Evolutionary conservation across 2,329 filamentous ascomycete genomes (phyloP).

Genomic region (Ophiostoma novo-ulmi): DNA sequence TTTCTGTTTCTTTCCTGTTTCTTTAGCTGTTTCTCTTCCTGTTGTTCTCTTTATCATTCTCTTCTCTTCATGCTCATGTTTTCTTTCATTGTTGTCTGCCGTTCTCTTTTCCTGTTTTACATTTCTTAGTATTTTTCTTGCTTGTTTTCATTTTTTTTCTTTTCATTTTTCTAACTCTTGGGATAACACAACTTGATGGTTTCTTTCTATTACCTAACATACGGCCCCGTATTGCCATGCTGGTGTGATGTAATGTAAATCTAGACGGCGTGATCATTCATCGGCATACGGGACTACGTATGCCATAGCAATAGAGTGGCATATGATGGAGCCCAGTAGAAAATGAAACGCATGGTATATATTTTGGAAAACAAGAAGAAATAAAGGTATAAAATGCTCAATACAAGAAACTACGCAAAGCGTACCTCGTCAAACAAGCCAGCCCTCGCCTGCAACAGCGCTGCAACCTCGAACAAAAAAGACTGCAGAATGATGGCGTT

Average conservation of each 20-base stretch:
- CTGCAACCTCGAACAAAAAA: conserved; percentile 71
- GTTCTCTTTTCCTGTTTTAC: conserved; percentile 1
- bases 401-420: conserved; percentile 43
- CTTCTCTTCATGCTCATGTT: neutral
- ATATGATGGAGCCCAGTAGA: neutral
- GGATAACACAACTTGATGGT: conserved; percentile 19
- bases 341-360: conserved; percentile 10
- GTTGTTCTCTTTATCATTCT: neutral
- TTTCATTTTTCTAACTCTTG: conserved; percentile 14
- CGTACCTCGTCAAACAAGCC: conserved; percentile 71
- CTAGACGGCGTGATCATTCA: neutral
- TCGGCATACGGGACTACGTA: neutral
- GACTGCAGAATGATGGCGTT: conserved; percentile 76
- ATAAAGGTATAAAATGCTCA: neutral
- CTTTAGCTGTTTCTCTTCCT: conserved; percentile 3
- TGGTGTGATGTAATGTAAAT: neutral
- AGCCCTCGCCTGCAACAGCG: conserved; percentile 67
- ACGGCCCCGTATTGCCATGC: neutral
- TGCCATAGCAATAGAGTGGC: neutral
- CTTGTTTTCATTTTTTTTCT: neutral
- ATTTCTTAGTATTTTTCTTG: neutral
- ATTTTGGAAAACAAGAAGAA: neutral
- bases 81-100: neutral
- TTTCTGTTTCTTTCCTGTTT: conserved; percentile 13
- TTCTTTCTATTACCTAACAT: neutral